Conservation (phyloP, 345 rosid genomes). For the Melaleuca quinquenervia region DNA sequence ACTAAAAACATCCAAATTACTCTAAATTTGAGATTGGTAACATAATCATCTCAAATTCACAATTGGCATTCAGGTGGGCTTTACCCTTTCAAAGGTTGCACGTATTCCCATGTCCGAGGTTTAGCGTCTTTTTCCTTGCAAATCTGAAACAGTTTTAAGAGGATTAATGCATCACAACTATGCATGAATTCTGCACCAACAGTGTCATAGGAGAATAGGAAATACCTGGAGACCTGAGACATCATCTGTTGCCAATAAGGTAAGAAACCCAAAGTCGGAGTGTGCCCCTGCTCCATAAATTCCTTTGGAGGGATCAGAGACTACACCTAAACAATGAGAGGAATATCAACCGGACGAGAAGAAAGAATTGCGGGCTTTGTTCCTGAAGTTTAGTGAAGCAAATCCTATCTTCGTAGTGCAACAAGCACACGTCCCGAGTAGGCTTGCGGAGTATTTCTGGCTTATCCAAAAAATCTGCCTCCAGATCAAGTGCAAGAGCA, state of each 20-base stretch:
- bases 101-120: conserved; percentile 71
- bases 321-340: conserved; percentile 13
- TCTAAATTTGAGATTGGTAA: background rate
- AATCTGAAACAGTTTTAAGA: conserved; percentile 16
- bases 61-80: background rate
- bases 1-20: background rate
- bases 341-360: background rate
- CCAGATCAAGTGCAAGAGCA: conserved; percentile 66
- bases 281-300: conserved; percentile 86
- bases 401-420: conserved; percentile 52
- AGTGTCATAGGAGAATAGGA: background rate
- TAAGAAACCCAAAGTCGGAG: conserved; percentile 75
- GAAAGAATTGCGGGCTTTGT: background rate
- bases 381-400: background rate
- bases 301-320: conserved; percentile 68
- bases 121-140: conserved; percentile 64
- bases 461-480: conserved; percentile 55
- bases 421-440: conserved; percentile 49
- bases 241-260: conserved; percentile 72
- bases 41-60: background rate
- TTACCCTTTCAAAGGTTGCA: conserved; percentile 70
- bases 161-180: background rate
- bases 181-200: background rate
- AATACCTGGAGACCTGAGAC: conserved; percentile 66
- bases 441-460: conserved; percentile 73